Conservation (phyloP, 2,329 filamentous ascomycete species). For the Diaporthe vexans region DNA sequence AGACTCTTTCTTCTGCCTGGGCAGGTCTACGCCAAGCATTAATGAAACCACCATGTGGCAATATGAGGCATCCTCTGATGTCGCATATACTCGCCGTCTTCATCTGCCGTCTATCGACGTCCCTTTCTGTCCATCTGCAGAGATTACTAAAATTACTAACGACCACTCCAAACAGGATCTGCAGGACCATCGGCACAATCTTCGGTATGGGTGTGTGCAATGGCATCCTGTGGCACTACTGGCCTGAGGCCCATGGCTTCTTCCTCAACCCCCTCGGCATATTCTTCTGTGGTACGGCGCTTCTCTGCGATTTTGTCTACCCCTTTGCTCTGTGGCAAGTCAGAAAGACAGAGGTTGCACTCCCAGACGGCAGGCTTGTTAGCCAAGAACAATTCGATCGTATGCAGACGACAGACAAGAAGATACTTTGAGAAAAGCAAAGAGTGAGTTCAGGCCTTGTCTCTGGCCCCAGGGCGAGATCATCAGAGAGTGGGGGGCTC, state of each 20-base stretch:
- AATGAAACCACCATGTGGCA: neutral
- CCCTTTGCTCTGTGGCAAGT: conserved; percentile 58
- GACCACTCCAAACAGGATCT: conserved; percentile 52
- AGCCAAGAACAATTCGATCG: conserved; percentile 21
- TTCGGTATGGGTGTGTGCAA: conserved; percentile 57
- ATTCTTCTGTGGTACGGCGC: conserved; percentile 56
- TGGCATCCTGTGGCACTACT: conserved; percentile 62
- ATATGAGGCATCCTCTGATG: no score
- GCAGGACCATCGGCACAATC: conserved; percentile 58
- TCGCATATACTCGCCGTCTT: neutral
- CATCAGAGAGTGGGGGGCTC: neutral
- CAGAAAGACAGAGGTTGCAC: conserved; percentile 53
- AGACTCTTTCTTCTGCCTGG: no score
- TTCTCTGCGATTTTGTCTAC: conserved; percentile 60
- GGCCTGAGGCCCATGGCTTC: conserved; percentile 65
- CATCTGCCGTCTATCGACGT: neutral
- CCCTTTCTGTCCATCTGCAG: neutral
- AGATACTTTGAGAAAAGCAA: conserved; percentile 17
- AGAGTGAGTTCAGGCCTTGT: neutral
- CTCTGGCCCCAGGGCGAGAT: neutral
- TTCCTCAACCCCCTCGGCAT: conserved; percentile 58
- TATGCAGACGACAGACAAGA: conserved; percentile 11
- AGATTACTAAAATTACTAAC: conserved; percentile 12
- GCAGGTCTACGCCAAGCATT: neutral
- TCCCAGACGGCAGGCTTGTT: conserved; percentile 55